Conservation (phyloP, 2,329 filamentous ascomycete genomes). For the Phyllosticta capitalensis region DNA sequence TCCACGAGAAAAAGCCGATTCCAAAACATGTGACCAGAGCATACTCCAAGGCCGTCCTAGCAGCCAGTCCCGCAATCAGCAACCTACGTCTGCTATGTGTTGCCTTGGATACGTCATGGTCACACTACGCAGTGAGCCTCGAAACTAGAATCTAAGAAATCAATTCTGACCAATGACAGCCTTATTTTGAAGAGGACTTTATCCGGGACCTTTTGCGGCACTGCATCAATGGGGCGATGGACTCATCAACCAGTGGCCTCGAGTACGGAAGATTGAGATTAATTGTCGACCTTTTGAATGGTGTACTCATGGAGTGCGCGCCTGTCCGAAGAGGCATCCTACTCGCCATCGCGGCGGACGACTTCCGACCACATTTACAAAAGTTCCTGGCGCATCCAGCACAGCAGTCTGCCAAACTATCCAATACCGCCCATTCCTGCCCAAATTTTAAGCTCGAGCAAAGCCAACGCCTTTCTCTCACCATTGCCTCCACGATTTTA, state of each 20-base stretch:
- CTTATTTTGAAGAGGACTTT: conserved; percentile 1
- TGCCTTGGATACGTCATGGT: background rate
- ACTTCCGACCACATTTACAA: conserved; percentile 17
- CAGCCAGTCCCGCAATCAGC: conserved; percentile 5
- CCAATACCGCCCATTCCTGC: conserved; percentile 12
- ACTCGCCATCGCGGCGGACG: conserved; percentile 18
- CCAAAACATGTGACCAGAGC: conserved; percentile 16
- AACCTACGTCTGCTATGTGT: background rate
- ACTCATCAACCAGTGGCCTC: background rate
- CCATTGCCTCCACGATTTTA: conserved; percentile 23
- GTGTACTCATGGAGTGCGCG: background rate
- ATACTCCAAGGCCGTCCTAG: conserved; percentile 17
- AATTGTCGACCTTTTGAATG: background rate
- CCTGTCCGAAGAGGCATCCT: conserved; percentile 18
- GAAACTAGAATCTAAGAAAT: background rate
- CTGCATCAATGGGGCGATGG: background rate
- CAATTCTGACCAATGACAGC: background rate
- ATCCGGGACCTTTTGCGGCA: background rate
- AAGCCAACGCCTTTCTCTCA: conserved; percentile 16
- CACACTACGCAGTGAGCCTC: background rate
- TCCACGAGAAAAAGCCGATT: conserved; percentile 17
- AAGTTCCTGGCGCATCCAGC: conserved; percentile 14
- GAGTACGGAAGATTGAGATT: conserved; percentile 1
- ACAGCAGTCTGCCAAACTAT: background rate
- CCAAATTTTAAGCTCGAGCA: conserved; percentile 12